Evolutionary conservation across 2,329 filamentous ascomycete species (phyloP).

Genomic region (Lojkania enalia): DNA sequence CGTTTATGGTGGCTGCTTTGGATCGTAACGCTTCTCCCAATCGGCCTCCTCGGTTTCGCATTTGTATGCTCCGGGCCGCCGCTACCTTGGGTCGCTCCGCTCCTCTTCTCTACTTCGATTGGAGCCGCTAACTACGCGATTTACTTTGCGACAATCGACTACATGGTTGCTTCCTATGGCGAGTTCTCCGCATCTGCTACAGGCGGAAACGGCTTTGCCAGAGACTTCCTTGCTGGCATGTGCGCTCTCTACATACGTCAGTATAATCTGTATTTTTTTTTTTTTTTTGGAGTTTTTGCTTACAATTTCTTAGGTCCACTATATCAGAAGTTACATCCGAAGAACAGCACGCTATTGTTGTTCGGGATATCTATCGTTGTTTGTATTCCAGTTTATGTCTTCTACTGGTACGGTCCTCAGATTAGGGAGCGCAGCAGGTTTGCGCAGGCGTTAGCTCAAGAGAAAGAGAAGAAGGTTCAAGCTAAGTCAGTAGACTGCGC

Average conservation of each 20-base stretch:
- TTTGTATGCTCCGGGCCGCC: constrained; percentile 62
- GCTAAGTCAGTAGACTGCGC: no score
- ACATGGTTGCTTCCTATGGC: constrained; percentile 75
- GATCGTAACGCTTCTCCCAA: constrained; percentile 61
- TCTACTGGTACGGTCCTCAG: constrained; percentile 59
- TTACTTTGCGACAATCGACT: constrained; percentile 77
- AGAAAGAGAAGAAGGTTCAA: constrained; percentile 23
- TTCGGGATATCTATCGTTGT: constrained; percentile 54
- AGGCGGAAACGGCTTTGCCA: constrained; percentile 73
- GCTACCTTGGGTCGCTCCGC: constrained; percentile 63
- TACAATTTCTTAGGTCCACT: constrained; percentile 36
- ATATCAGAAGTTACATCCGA: constrained; percentile 32
- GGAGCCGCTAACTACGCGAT: constrained; percentile 72
- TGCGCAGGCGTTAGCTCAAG: constrained; percentile 11
- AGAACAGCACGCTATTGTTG: constrained; percentile 47
- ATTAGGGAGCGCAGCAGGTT: constrained; percentile 44
- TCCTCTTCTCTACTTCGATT: constrained; percentile 54
- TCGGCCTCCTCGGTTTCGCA: constrained; percentile 71
- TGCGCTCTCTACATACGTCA: constrained; percentile 59
- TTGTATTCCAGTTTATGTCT: constrained; percentile 57
- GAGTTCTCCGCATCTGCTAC: constrained; percentile 75
- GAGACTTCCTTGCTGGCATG: constrained; percentile 74
- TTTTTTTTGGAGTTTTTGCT: background rate
- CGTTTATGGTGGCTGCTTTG: constrained; percentile 68
- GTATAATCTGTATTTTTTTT: background rate